Percentiles rank a stretch among this genome's conserved stretches.
These are phyloP conservation scores for Ogataea parapolymorpha DNA, from an alignment of 805 yeast genomes.

Conservation along the genomic window DNA sequence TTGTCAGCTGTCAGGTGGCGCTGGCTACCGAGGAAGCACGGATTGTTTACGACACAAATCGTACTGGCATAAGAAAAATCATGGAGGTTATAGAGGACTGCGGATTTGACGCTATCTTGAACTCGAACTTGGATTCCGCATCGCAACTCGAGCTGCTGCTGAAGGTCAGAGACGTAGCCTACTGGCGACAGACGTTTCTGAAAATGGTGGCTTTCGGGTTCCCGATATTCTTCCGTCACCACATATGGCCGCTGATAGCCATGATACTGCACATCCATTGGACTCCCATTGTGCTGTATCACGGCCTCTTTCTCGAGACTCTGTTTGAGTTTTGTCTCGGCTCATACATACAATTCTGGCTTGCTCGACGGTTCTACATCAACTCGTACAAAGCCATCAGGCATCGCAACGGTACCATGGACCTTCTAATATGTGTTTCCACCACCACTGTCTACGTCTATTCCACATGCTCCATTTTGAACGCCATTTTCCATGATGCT, in stretches of 20 bases:
- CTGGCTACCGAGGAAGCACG: conserved; percentile 52
- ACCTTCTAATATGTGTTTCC: conserved; percentile 79
- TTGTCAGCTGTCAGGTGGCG: conserved; percentile 46
- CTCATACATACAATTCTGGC: conserved; percentile 55
- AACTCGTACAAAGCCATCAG: conserved; percentile 63
- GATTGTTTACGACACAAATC: conserved; percentile 47
- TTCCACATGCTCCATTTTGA: conserved; percentile 60
- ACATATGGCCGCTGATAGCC: conserved; percentile 43
- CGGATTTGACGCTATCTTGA: conserved; percentile 51
- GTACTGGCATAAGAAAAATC: conserved; percentile 62
- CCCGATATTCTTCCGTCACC: conserved; percentile 55
- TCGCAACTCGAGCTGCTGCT: conserved; percentile 69
- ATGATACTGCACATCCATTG: conserved; percentile 15
- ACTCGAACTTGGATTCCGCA: conserved; percentile 51
- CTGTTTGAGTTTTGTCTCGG: conserved; percentile 57
- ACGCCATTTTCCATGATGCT: conserved; percentile 43
- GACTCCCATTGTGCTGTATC: conserved; percentile 26
- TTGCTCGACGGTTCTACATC: conserved; percentile 67
- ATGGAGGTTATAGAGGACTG: conserved; percentile 48
- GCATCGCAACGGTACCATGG: conserved; percentile 85
- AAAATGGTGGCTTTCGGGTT: conserved; percentile 54
- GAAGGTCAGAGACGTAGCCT: conserved; percentile 64
- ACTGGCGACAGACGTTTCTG: conserved; percentile 62
- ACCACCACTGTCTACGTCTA: conserved; percentile 75
- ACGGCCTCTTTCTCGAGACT: conserved; percentile 65